Evolutionary conservation across 163 green algal genomes (phyloP), one percentile per base, ranked within the genome.

Genomic region (Scenedesmus sp.): DNA sequence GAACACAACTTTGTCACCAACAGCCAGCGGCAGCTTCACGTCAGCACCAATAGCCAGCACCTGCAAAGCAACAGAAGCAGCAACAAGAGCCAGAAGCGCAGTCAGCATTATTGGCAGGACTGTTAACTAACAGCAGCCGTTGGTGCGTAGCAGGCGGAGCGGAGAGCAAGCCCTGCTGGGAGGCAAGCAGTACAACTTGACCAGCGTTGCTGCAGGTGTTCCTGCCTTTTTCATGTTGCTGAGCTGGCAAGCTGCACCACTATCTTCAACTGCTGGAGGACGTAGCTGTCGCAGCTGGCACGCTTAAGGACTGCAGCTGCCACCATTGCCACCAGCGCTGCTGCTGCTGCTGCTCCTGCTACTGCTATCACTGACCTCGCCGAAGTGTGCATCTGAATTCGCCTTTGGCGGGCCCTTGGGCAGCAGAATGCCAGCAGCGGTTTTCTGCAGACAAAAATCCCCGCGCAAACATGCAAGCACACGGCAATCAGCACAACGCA

Each of bases 331-430:
- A 44, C 61, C 35, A 3, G 65, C 26, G 61, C 78, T 72, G 26
- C 65, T 30, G 20, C 35, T 80, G 7, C 82, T 79, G 5, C 49
- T 80, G 30, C 15, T 13, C 73, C 22, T 53, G 43, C 80, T 68
- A 20, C 42, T 78, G 49, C 82, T 88, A 16, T 35, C 85, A 83
- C 84, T 83, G 51, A 96, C 94, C 93, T 94, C 92, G 68, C 94
- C 94, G 83, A 94, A 94, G 90, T 96, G 94, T 6, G 94, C 94
- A 81, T 96, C 94, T 51, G 92, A 95, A 85, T 94, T 94, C 24
- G 92, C 43, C 92, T 95, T 96, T 7, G 94, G 94, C 33, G 93
- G 93, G 10, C 70, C 92, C 92, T 95, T 95, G 18, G 94, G 94
- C 46, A 96, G 78, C 82, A 96, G 42, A 83, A 96, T 96, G 70